Evolutionary conservation across 2,329 filamentous ascomycete genomes (phyloP).

Genomic region (Coleophoma crateriformis): DNA sequence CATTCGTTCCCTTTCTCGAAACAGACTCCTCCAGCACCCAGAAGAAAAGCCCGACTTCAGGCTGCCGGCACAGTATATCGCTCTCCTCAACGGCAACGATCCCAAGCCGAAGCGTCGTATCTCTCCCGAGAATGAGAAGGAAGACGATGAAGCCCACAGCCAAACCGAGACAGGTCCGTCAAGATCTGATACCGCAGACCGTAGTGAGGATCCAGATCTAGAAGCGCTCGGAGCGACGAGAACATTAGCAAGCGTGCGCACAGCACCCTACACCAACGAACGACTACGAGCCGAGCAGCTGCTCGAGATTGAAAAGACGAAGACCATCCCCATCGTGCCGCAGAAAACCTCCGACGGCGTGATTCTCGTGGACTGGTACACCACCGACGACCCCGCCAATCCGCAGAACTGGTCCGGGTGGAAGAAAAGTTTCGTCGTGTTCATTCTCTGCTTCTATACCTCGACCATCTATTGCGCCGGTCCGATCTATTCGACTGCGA

Average conservation of each 20-base stretch:
- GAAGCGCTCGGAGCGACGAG: conserved; percentile 15
- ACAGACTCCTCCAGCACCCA: conserved; percentile 49
- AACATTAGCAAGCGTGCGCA: conserved; percentile 15
- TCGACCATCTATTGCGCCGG: conserved; percentile 51
- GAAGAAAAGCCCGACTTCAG: conserved; percentile 52
- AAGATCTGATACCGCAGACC: conserved; percentile 2
- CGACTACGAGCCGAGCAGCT: conserved; percentile 31
- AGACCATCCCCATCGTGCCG: conserved; percentile 39
- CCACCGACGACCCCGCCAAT: conserved; percentile 47
- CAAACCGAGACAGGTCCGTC: conserved; percentile 1
- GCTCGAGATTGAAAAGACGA: conserved; percentile 29
- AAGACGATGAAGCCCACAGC: neutral
- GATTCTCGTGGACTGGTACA: conserved; percentile 50
- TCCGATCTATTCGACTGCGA: conserved; percentile 41
- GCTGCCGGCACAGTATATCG: conserved; percentile 37
- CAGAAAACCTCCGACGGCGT: conserved; percentile 42
- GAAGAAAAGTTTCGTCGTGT: conserved; percentile 34
- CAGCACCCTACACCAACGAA: conserved; percentile 28
- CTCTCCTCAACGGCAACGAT: conserved; percentile 12
- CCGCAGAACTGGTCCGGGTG: conserved; percentile 47
- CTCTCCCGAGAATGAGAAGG: conserved; percentile 2
- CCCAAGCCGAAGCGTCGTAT: neutral
- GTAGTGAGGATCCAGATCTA: conserved; percentile 1
- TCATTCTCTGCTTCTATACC: conserved; percentile 50
- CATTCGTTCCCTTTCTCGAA: conserved; percentile 46